Evolutionary conservation across 2,329 filamentous ascomycete species (phyloP).

Genomic region (Neofusicoccum laricinum): DNA sequence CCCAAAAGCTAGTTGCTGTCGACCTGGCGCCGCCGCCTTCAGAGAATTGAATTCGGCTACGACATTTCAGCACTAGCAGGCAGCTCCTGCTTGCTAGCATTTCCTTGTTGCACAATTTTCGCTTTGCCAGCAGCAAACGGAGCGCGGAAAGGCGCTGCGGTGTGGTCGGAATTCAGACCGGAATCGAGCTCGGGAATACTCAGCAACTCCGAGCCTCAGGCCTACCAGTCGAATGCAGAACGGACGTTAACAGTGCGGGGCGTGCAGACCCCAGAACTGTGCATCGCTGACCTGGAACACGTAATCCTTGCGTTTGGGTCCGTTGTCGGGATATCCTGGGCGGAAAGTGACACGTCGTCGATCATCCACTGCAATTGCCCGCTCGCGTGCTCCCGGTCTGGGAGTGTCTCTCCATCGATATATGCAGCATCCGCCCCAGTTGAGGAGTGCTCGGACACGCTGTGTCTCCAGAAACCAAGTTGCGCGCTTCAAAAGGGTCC

Average conservation of each 20-base stretch:
- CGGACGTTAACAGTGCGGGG: not conserved
- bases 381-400: not conserved
- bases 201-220: not conserved
- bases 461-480: not conserved
- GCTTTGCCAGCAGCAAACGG: not conserved
- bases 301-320: not conserved
- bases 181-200: not conserved
- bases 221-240: not conserved
- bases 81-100: not conserved
- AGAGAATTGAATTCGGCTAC: not conserved
- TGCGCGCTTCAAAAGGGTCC: not conserved
- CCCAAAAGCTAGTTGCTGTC: not conserved
- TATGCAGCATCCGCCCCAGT: not conserved
- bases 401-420: not conserved
- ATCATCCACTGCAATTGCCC: not conserved
- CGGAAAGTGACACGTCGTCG: not conserved
- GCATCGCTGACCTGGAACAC: not conserved
- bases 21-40: not conserved
- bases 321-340: not conserved
- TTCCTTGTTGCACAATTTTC: not conserved
- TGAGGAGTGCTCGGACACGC: not conserved
- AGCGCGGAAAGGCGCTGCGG: not conserved
- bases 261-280: not conserved
- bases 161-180: not conserved
- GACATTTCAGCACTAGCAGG: not conserved